Evolutionary conservation across 116 monocot species (phyloP), one percentile per base, ranked within the genome.

Genomic region (Dioscorea cayenensis): DNA sequence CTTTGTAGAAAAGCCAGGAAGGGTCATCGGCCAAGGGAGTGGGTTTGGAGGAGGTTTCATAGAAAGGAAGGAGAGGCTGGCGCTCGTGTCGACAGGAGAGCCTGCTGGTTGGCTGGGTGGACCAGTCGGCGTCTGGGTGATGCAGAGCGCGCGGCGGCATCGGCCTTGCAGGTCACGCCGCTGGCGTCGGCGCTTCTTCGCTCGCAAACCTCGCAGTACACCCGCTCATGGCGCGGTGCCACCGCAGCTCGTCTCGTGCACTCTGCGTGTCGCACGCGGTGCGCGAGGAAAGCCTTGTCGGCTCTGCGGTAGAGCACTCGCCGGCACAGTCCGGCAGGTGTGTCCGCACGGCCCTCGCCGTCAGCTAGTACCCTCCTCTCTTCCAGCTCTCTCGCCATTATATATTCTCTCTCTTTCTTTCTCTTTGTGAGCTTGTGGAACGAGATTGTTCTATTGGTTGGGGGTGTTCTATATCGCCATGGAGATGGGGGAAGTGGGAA

Each of bases 161-260:
- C 94, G 29, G 94, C 94, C 79, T 94, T 94, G 83, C 94, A 94
- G 48, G 90, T 88, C 67, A 95, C n/a, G n/a, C n/a, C 84, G 67
- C 63, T 64, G 18, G 91, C 88, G n/a, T n/a, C 21, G 91, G 88
- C 2, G 90, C 80, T 58, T 81, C n/a, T n/a, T n/a, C n/a, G 86
- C 72, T 94, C 90, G 82, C 94, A 94, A 19, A 90, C 94, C 84
- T 85, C 91, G 83, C 91, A 91, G 67, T 78, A 86, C 32, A 89
- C 89, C 11, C 86, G 88, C 73, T 84, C 91, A 75, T 91, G 88
- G 13, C 81, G 78, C 49, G 82, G 79, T 3, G 83, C 79, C 28
- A 90, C 82, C 64, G 67, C 64, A n/a, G 78, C 77, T 85, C 50
- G 80, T 86, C 32, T 60, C 64, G 64, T 90, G 90, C 19, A 88